These are phyloP conservation scores for Blastobotrys mokoenaii DNA, from an alignment of 805 yeast species.

Conservation along the genomic window DNA sequence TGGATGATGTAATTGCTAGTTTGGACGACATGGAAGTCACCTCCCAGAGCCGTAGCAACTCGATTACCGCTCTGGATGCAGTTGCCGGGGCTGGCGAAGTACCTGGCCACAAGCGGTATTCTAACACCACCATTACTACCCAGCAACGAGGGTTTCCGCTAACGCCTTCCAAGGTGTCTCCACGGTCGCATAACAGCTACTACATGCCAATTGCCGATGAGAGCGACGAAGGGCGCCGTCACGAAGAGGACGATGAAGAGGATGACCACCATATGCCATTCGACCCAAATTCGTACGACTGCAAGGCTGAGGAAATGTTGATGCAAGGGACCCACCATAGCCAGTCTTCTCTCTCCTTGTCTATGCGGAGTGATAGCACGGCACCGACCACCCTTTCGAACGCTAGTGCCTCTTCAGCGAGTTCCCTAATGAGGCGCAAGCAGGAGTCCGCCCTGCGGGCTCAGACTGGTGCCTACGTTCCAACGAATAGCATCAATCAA, in stretches of 20 bases:
- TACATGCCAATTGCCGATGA: too few species aligned
- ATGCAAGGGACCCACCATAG: background rate
- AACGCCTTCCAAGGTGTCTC: too few species aligned
- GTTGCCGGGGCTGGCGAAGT: background rate
- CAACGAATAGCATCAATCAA: background rate
- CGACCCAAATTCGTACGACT: constrained; percentile 14
- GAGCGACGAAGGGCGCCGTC: background rate
- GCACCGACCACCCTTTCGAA: constrained; percentile 43
- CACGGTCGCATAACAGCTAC: too few species aligned
- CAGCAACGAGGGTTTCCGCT: too few species aligned
- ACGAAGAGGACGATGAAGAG: constrained; percentile 7
- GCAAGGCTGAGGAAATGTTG: background rate
- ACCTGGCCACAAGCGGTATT: constrained; percentile 2
- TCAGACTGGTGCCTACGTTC: background rate
- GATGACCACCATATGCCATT: constrained; percentile 11
- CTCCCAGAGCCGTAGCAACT: constrained; percentile 11
- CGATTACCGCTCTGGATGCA: constrained; percentile 3
- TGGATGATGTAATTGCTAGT: constrained; percentile 27
- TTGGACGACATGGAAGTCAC: constrained; percentile 21
- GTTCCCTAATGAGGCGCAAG: constrained; percentile 71
- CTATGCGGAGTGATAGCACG: constrained; percentile 14
- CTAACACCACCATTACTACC: constrained; percentile 6
- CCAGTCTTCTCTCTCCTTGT: constrained; percentile 6
- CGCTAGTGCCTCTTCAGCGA: constrained; percentile 84
- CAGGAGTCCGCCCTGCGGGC: constrained; percentile 19